Percentiles rank a stretch among this genome's conserved stretches.
These are phyloP conservation scores for Coniferiporia sulphurascens DNA, from an alignment of 1,284 basidiomycete genomes.

Conservation along the genomic window DNA sequence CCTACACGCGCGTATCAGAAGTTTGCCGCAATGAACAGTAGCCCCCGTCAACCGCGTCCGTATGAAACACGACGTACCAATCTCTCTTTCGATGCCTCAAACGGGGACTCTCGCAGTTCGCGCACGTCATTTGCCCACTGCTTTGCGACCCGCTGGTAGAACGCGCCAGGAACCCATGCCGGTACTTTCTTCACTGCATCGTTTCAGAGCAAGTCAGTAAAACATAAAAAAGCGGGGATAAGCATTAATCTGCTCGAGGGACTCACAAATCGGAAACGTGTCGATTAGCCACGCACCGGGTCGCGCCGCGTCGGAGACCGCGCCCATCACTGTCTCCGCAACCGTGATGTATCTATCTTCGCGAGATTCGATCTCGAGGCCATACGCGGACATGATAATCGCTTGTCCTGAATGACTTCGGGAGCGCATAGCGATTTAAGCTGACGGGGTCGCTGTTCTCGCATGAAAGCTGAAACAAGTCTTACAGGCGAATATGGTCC, in stretches of 20 bases:
- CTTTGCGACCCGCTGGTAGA: slow-evolving; percentile 49
- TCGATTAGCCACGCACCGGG: slow-evolving; percentile 60
- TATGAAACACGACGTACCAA: background rate
- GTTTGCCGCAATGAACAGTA: too few relatives aligned
- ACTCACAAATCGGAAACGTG: slow-evolving; percentile 48
- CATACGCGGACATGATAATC: slow-evolving; percentile 11
- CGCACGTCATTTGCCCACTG: slow-evolving; percentile 31
- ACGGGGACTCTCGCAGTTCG: background rate
- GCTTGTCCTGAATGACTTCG: slow-evolving; percentile 8
- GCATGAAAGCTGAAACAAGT: background rate
- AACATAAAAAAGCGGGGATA: background rate
- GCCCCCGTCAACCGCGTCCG: too few relatives aligned
- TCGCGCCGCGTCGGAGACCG: slow-evolving; percentile 31
- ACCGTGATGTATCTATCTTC: slow-evolving; percentile 9
- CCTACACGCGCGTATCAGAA: background rate
- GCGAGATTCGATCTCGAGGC: background rate
- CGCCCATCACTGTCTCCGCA: slow-evolving; percentile 27
- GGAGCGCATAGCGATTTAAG: background rate
- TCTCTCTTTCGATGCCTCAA: background rate
- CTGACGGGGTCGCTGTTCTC: background rate
- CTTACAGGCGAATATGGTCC: slow-evolving; percentile 25
- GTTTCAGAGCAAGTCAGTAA: background rate
- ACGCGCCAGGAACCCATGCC: slow-evolving; percentile 59
- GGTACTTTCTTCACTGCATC: slow-evolving; percentile 52
- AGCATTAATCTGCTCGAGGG: background rate